Evolutionary conservation across 2,329 filamentous ascomycete species (phyloP), one percentile per base, ranked within the genome.

Genomic region (Coniochaeta prunicola): DNA sequence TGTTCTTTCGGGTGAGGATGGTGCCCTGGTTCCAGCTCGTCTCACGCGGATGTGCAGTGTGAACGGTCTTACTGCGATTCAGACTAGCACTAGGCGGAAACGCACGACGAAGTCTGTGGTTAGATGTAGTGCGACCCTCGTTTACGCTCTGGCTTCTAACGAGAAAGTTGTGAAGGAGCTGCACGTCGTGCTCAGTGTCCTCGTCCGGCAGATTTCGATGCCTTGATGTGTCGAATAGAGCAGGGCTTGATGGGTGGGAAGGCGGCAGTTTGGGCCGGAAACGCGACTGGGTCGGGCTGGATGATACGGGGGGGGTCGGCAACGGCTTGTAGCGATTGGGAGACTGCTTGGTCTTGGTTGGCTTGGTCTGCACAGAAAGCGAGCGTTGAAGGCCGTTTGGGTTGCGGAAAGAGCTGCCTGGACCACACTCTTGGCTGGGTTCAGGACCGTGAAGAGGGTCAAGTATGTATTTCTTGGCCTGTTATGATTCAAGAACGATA

Each of bases 371-470:
- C 34, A 63, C 21, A 4, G 66, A 63, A 2, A 62, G 56, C 40
- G 64, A 61, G 54, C 64, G 54, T n/a, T 38, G 67, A 19, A 63
- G 66, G 58, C 30, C 53, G 53, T 55, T 55, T 24, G 64, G 62
- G 57, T 69, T 71, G 76, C 77, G 71, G 66, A 85, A 82, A 62
- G 83, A 82, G 3, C 78, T 76, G 60, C 83, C 83, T n/a, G 82
- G 81, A 8, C 87, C 86, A 54, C 84, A 88, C 68, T 89, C 84
- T 62, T 87, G 81, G 61, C 78, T 83, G 15, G 88, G 88, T 62
- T 89, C 85, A 10, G 85, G 86, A 24, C 80, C 86, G 65, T 78
- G 85, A 62, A 91, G 76, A 63, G 88, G 89, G 65, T 89, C 86
- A 63, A 91, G 82, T 50, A 91, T 76, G 67, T 88, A 86, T 66